Conservation (phyloP, 2,329 filamentous ascomycete genomes). For the Colletotrichum noveboracense region DNA sequence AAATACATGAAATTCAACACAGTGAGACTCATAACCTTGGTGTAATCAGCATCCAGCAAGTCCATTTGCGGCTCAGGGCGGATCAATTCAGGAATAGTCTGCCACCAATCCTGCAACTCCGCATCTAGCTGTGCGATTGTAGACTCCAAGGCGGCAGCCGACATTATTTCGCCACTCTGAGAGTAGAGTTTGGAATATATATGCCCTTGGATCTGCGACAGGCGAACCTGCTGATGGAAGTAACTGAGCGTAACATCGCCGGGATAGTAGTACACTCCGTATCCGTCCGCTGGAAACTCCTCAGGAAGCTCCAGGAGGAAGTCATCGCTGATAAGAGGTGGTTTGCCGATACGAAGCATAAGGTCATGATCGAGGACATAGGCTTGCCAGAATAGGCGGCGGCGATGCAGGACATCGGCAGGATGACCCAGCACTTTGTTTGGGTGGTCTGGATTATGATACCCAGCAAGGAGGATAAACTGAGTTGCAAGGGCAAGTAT, state of each 20-base stretch:
- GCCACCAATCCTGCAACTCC: constrained; percentile 5
- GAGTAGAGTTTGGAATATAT: not conserved
- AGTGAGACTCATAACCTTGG: not conserved
- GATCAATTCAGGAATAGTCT: constrained; percentile 4
- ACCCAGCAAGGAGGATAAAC: not conserved
- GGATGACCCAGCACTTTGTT: not conserved
- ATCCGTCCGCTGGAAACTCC: not conserved
- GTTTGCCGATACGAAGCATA: constrained; percentile 11
- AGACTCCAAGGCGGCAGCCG: constrained; percentile 1
- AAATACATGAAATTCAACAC: constrained; percentile 14
- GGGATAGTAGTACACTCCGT: constrained; percentile 11
- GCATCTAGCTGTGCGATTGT: not conserved
- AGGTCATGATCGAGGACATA: constrained; percentile 12
- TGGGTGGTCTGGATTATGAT: not conserved
- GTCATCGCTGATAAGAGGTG: constrained; percentile 11
- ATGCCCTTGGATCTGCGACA: constrained; percentile 1
- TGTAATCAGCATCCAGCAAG: constrained; percentile 6
- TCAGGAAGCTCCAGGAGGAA: constrained; percentile 13
- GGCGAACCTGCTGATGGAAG: constrained; percentile 13
- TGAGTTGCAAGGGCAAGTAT: not conserved
- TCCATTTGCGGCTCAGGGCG: not conserved
- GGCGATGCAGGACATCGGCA: not conserved
- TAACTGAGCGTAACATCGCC: constrained; percentile 1
- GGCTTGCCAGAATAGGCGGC: constrained; percentile 7
- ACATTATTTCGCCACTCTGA: not conserved